Conservation (phyloP, 768 basidiomycete species). For the Lyophyllum shimeji region DNA sequence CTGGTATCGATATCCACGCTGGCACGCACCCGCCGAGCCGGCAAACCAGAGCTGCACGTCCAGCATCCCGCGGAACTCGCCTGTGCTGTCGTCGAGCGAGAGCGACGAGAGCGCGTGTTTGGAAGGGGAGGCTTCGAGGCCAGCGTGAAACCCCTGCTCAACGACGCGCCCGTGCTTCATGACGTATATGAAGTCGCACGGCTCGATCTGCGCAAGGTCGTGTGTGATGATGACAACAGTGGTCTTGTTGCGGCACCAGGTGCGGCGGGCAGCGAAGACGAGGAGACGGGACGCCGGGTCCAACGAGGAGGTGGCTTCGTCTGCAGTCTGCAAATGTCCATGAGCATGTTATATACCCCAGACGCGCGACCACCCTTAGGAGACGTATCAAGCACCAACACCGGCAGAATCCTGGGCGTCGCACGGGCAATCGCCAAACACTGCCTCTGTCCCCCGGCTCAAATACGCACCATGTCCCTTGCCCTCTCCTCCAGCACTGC, state of each 20-base stretch:
- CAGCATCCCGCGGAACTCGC: conserved; percentile 76
- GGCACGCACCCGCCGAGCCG: conserved; percentile 51
- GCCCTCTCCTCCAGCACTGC: too few relatives aligned
- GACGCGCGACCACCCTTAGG: too few relatives aligned
- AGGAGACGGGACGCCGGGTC: too few relatives aligned
- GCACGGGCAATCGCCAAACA: too few relatives aligned
- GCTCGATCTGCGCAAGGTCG: conserved; percentile 80
- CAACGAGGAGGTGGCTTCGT: conserved; percentile 83
- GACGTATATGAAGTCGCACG: conserved; percentile 88
- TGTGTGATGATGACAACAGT: conserved; percentile 97
- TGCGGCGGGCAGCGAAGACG: conserved; percentile 70
- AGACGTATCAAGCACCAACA: too few relatives aligned
- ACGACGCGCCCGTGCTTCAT: conserved; percentile 78
- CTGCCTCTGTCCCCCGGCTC: too few relatives aligned
- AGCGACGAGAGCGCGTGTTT: too few relatives aligned
- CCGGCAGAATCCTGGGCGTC: too few relatives aligned
- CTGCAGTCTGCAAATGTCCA: too few relatives aligned
- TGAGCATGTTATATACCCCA: too few relatives aligned
- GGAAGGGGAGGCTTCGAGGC: conserved; percentile 72
- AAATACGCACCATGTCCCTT: conserved; percentile 60
- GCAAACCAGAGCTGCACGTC: conserved; percentile 50
- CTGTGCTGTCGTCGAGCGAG: conserved; percentile 32
- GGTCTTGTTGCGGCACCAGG: conserved; percentile 75
- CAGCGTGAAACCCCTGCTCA: conserved; percentile 84
- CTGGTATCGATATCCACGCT: conserved; percentile 43